These are phyloP conservation scores for Dysphania ambrosioides DNA, from an alignment of 148 eudicot species.

Conservation along the genomic window DNA sequence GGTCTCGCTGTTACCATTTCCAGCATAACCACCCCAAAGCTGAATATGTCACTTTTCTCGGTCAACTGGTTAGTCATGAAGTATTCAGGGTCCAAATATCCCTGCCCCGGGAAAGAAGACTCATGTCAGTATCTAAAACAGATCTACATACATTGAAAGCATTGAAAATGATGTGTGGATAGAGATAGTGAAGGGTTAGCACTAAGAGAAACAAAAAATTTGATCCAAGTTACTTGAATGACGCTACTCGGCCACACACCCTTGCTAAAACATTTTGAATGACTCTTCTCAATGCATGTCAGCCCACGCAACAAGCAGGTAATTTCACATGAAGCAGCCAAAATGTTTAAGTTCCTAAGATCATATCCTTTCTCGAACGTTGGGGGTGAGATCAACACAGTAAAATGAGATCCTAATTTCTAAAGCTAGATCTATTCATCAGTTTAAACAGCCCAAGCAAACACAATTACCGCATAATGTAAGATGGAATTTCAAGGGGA, in stretches of 20 bases:
- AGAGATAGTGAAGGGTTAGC: background rate
- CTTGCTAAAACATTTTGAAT: background rate
- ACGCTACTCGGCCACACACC: too few species aligned
- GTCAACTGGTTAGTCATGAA: slow-evolving; percentile 77
- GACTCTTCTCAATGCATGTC: background rate
- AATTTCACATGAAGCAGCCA: background rate
- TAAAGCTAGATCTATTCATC: background rate
- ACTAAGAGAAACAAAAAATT: background rate
- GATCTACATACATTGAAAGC: background rate
- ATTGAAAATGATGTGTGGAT: background rate
- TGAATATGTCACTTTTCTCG: slow-evolving; percentile 77
- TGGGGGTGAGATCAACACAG: too few species aligned
- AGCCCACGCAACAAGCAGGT: background rate
- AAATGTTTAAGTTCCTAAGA: background rate
- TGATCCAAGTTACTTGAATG: background rate
- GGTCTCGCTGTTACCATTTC: slow-evolving; percentile 64
- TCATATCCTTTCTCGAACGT: too few species aligned
- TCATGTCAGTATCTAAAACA: background rate
- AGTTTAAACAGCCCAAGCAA: too few species aligned
- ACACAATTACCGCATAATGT: too few species aligned
- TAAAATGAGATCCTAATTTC: too few species aligned
- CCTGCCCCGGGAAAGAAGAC: slow-evolving; percentile 34
- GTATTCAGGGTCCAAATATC: slow-evolving; percentile 85
- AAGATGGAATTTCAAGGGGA: too few species aligned
- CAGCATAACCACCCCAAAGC: slow-evolving; percentile 77